phyloP scores from a whole-genome alignment of 176 grass and related monocot genomes.

The Oryza rufipogon region DNA sequence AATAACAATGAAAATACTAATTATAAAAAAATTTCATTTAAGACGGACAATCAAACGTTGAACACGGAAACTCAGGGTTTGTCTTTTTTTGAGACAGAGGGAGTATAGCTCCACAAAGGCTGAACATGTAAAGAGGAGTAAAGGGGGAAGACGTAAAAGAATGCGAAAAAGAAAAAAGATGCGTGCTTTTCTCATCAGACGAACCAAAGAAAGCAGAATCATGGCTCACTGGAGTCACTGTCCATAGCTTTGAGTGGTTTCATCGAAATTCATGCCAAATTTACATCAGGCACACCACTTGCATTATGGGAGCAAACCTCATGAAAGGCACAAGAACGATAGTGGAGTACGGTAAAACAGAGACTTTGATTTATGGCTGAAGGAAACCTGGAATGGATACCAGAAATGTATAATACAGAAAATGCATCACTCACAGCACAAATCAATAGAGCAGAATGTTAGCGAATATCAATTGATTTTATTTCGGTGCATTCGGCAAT shows the following conservation, averaged over 20 bases:
- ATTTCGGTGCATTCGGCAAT: neutral
- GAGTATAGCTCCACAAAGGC: neutral
- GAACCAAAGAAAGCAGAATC: neutral
- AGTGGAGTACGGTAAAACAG: neutral
- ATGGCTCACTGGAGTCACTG: neutral
- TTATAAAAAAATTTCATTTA: no score
- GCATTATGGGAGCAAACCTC: neutral
- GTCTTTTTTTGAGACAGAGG: no score
- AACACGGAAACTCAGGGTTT: no score
- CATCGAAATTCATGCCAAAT: conserved; percentile 5
- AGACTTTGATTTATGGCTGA: no score
- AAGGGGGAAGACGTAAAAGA: neutral
- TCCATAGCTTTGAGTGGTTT: neutral
- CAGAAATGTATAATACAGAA: neutral
- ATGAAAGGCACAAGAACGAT: neutral
- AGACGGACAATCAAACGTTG: no score
- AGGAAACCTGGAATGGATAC: no score
- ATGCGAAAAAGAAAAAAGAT: neutral
- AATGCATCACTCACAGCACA: neutral
- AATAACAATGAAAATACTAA: no score
- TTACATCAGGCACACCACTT: neutral
- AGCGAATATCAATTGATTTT: neutral
- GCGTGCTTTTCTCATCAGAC: neutral
- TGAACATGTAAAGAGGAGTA: neutral
- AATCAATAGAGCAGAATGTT: neutral